These are phyloP conservation scores for Pythium brachiatum DNA, from an alignment of 352 stramenopile species.

Conservation along the genomic window DNA sequence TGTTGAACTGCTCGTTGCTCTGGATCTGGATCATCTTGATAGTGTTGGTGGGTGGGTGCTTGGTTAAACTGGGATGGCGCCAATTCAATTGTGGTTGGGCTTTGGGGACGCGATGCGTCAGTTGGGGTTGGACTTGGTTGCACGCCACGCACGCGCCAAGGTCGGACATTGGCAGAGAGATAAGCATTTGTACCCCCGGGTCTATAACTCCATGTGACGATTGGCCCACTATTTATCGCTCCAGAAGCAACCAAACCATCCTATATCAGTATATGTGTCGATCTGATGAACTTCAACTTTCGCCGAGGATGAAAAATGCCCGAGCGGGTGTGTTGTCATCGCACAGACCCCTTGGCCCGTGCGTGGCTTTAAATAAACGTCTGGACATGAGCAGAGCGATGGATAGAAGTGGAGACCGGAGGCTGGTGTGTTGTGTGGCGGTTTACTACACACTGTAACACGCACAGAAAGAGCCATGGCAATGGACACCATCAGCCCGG, in stretches of 20 bases:
- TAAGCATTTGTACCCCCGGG: neutral
- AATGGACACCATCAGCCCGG: slow-evolving; percentile 3
- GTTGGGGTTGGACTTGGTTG: slow-evolving; percentile 2
- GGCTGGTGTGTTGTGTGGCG: neutral
- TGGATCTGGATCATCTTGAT: slow-evolving; percentile 19
- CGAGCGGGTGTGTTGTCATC: too few species aligned
- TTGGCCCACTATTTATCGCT: too few species aligned
- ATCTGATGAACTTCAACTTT: too few species aligned
- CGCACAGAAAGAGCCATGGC: neutral
- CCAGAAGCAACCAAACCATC: too few species aligned
- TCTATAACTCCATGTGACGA: slow-evolving; percentile 1
- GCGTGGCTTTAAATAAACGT: too few species aligned
- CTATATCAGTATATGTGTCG: too few species aligned
- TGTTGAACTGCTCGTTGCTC: slow-evolving; percentile 26
- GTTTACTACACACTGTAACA: neutral
- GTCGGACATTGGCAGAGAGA: slow-evolving; percentile 17
- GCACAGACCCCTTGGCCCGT: too few species aligned
- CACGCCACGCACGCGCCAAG: slow-evolving; percentile 13
- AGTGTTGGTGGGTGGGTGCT: neutral
- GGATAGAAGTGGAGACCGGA: too few species aligned
- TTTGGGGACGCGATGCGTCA: neutral
- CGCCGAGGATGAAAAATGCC: too few species aligned
- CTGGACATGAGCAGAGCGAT: too few species aligned
- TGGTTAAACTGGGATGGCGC: neutral
- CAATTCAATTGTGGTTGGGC: slow-evolving; percentile 9